These are phyloP conservation scores for Ruellia speciosa DNA, from an alignment of 305 asterid genomes.

Conservation along the genomic window DNA sequence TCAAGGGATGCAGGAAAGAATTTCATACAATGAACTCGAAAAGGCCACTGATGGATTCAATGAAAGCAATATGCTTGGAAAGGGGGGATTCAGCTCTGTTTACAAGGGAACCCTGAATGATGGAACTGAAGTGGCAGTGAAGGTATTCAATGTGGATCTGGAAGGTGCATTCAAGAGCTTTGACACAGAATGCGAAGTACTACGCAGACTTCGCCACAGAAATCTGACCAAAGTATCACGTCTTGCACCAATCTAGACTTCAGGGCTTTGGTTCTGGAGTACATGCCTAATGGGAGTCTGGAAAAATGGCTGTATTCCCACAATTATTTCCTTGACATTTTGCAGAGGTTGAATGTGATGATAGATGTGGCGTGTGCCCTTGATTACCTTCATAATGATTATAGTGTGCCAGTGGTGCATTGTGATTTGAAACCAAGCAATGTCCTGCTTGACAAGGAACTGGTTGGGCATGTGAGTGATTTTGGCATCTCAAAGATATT, in stretches of 20 bases:
- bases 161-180: conserved; percentile 1
- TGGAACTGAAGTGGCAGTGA: conserved; percentile 1
- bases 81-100: conserved; percentile 1
- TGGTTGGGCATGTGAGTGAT: conserved; percentile 32
- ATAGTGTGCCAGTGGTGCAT: conserved; percentile 25
- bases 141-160: not conserved
- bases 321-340: not conserved
- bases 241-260: not conserved
- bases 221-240: conserved; percentile 6
- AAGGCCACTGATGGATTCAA: not conserved
- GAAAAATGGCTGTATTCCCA: not conserved
- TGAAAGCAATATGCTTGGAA: not conserved
- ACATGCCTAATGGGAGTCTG: conserved; percentile 11
- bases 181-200: conserved; percentile 8
- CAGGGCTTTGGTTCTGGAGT: conserved; percentile 6
- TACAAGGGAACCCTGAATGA: not conserved
- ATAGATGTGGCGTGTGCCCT: conserved; percentile 8
- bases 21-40: conserved; percentile 5
- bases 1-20: conserved; percentile 4
- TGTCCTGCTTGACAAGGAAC: conserved; percentile 28
- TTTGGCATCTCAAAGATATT: conserved; percentile 34
- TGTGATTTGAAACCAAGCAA: conserved; percentile 42
- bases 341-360: conserved; percentile 1
- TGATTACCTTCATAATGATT: conserved; percentile 18
- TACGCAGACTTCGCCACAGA: conserved; percentile 1